Conservation (phyloP, 257 asterid species). For the Solanum pennellii region DNA sequence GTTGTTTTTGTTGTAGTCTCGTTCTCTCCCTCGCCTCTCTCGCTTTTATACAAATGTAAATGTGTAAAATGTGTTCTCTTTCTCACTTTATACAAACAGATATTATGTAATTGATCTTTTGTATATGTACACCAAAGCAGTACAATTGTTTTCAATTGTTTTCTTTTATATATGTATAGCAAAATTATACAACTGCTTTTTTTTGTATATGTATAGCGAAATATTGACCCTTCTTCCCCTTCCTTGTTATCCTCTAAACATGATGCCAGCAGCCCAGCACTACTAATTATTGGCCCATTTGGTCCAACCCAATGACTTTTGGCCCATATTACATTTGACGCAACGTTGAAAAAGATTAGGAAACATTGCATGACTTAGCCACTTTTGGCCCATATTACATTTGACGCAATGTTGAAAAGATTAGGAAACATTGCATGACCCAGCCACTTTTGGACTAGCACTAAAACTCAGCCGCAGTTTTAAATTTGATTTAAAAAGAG, state of each 20-base stretch:
- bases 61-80: no score
- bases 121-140: no score
- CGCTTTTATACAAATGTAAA: no score
- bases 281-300: background rate
- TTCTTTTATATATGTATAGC: no score
- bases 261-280: background rate
- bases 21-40: no score
- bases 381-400: background rate
- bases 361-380: background rate
- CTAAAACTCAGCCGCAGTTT: background rate
- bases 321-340: background rate
- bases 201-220: no score
- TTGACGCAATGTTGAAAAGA: background rate
- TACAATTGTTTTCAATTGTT: no score
- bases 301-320: background rate
- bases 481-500: background rate
- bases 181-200: no score
- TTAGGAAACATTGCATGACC: background rate
- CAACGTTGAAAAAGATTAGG: background rate
- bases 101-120: no score
- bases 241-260: background rate
- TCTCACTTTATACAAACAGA: no score
- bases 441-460: background rate
- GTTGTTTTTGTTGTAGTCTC: no score
- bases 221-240: no score